Conservation (phyloP, 2,329 filamentous ascomycete genomes). For the Pyrenochaeta sp. region DNA sequence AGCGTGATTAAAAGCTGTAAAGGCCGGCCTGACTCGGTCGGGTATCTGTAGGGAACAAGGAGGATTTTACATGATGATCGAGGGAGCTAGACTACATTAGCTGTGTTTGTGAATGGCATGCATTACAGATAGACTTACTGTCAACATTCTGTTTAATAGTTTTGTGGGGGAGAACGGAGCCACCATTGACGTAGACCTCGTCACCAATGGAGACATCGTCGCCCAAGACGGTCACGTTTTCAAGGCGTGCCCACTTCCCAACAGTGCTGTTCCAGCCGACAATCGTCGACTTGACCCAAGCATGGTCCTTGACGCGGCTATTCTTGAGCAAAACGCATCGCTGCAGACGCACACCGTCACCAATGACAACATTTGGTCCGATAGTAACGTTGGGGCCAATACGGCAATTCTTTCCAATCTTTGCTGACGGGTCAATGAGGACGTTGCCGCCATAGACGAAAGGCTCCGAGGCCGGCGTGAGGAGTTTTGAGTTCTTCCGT, state of each 20-base stretch:
- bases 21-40: conserved; percentile 16
- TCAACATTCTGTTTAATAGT: conserved; percentile 99
- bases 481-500: conserved; percentile 87
- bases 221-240: conserved; percentile 97
- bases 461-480: conserved; percentile 75
- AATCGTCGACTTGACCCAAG: conserved; percentile 98
- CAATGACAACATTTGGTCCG: conserved; percentile 88
- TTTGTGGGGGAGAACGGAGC: conserved; percentile 95
- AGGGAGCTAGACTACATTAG: conserved; percentile 47
- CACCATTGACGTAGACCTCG: conserved; percentile 98
- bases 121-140: conserved; percentile 37
- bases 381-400: conserved; percentile 98
- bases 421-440: conserved; percentile 89
- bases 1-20: conserved; percentile 43
- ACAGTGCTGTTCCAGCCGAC: conserved; percentile 98
- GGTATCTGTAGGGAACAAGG: conserved; percentile 12
- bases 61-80: conserved; percentile 57
- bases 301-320: conserved; percentile 97
- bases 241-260: conserved; percentile 92
- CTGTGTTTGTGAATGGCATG: neutral
- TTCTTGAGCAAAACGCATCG: conserved; percentile 88
- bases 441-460: conserved; percentile 95
- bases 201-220: conserved; percentile 98
- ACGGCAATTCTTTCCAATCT: conserved; percentile 98
- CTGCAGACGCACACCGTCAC: conserved; percentile 93